Base-by-base conservation (phyloP, 2,329 filamentous ascomycete genomes). In the Dactylellina sp. region DNA sequence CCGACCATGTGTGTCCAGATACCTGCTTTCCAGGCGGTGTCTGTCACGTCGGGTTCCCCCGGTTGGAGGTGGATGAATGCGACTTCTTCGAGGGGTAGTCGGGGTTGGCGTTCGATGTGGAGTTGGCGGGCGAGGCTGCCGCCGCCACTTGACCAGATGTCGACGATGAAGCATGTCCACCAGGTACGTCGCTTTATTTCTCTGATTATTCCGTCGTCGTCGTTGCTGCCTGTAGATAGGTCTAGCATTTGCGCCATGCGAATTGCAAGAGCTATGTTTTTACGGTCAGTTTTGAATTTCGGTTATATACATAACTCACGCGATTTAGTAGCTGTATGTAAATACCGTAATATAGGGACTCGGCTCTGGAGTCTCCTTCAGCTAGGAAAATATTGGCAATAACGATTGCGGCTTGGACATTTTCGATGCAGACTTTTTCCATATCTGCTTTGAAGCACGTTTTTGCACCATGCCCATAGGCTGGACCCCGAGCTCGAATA, bases 321-420 rank as follows among this genome's bases (percentile, higher is more conserved):
- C n/a, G 16, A 25, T 24, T 18, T 25, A 28, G 42, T 35, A 44
- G 22, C 18, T n/a, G n/a, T n/a, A n/a, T n/a, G n/a, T n/a, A n/a
- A n/a, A n/a, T 42, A 80, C 80, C 80, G 60, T 80, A 79, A 57
- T 81, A 81, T 6, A 81, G 28, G 0, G 80, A 81, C 50, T 81
- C 80, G 1, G 77, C 77, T 60, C 80, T 79, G 1, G 79, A 71
- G 14, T 79, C 64, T 7, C 78, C 76, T 18, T 80, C 79, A 0
- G 78, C 80, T 12, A 79, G 70, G 40, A 70, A 81, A 22, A 79
- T 79, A 25, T 80, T 81, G 3, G 78, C 80, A 0, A 81, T 75
- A 0, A 81, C 55, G 5, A 81, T 79, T 2, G 79, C 80, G 0
- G 80, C 78, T 52, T 81, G 80, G 1, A 81, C 76, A 25, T 79